Evolutionary conservation across 2,329 filamentous ascomycete genomes (phyloP), one percentile per base, ranked within the genome.

Genomic region (Talaromyces piceae): DNA sequence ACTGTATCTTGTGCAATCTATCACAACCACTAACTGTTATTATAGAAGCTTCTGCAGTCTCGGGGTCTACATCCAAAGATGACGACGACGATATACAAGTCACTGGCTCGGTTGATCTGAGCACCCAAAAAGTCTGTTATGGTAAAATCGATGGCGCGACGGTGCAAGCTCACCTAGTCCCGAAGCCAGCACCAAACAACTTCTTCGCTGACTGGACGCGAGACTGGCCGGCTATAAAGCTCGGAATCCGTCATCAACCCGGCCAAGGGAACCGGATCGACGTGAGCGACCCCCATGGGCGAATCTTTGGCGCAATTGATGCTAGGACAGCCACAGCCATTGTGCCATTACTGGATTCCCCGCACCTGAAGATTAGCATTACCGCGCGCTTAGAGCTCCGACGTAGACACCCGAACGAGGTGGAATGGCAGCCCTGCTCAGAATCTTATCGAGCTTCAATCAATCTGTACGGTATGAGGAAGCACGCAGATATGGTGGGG

Each of bases 271-370:
- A 78, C 41, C 77, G 76, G 16, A 89, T 96, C 47, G 77, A 86
- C 50, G 84, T 89, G 8, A 78, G 82, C 33, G 91, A 97, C 63
- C 77, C 84, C 56, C 83, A 81, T 1, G 79, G 82, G 3, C 77
- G 77, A 33, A 79, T 84, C 27, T 91, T 96, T 61, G 93, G 88
- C 12, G 77, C 77, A n/a, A 70, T 97, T 4, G 88, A 95, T 74
- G 41, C 61, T 6, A 79, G 76, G 57, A 83, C 83, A 13, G 81
- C 89, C 0, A 69, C 74, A 18, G 87, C 80, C 5, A 75, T 97
- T 7, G 80, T 80, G 6, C 84, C 83, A 6, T 70, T 96, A 1
- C 76, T 97, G 49, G 88, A 95, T 64, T 78, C 80, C 1, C 72
- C 76, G 11, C 71, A 75, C 11, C 73, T 79, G 22, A 79, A 80